Evolutionary conservation across 1,284 basidiomycete species (phyloP), one percentile per base, ranked within the genome.

Genomic region (Cryptococcus sp.): DNA sequence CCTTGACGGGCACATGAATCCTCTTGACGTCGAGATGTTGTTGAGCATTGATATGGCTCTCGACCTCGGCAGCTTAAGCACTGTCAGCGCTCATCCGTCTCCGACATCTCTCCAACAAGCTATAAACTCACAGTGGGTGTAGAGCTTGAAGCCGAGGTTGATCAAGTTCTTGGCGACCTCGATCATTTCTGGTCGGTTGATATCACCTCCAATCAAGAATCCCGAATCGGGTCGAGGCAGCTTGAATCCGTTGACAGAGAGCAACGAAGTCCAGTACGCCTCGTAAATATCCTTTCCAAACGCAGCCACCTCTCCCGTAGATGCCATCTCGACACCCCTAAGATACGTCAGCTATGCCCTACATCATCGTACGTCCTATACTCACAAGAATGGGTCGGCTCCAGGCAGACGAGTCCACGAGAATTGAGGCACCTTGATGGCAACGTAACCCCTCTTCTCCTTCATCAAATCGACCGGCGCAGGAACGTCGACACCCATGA

Each of bases 391-490:
- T 26, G 94, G 95, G 76, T 97, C 94, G 16, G 94, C 93, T 53
- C 71, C 71, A 16, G 77, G 77, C 38, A 99, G 73, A 56, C 94
- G 86, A 41, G 93, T 97, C 93, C 93, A 99, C 9, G 90, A 94
- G 79, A 99, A 99, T 67, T 95, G 94, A 5, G 95, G 85, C 44
- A 97, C 93, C 77, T 98, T 98, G 80, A 99, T 89, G 14, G 92
- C 87, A 18, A 86, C 87, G 70, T 98, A 97, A 72, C 95, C 86
- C 35, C 91, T 80, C 74, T 87, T 80, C 71, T 89, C 77, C 34
- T 83, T 80, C 94, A 98, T 98, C 51, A 93, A 74, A 68, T 97
- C 93, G n/a, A 93, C 74, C 7, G 94, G 90, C 60, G 84, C 86
- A 2, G 95, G 95, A 0, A 98, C 90, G 56, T 93, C 43, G 34